phyloP scores from a whole-genome alignment of 805 yeast genomes.

The Barnettozyma salicaria region DNA sequence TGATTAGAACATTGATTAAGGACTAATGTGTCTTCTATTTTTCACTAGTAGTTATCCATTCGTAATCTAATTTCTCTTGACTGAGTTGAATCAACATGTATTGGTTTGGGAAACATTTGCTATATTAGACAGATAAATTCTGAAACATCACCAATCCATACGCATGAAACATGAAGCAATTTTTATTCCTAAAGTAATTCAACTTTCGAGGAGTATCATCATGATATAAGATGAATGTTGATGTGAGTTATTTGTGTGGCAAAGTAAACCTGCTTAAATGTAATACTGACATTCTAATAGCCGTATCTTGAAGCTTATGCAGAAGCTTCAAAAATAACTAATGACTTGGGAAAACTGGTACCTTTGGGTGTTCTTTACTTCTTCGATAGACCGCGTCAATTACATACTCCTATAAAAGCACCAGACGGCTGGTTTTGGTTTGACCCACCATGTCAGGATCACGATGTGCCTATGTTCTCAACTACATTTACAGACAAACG shows the following conservation, averaged over 20 bases:
- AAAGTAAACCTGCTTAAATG: not conserved
- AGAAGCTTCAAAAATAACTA: constrained; percentile 11
- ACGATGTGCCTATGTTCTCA: constrained; percentile 6
- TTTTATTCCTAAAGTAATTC: too few species aligned
- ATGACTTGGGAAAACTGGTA: constrained; percentile 24
- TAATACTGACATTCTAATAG: constrained; percentile 3
- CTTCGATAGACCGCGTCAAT: constrained; percentile 36
- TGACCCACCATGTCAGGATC: constrained; percentile 36
- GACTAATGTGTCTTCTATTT: not conserved
- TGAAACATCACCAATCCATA: too few species aligned
- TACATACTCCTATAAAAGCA: constrained; percentile 32
- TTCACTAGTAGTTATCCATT: too few species aligned
- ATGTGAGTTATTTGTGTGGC: too few species aligned
- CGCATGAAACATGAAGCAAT: too few species aligned
- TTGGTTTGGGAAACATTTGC: too few species aligned
- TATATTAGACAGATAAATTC: too few species aligned
- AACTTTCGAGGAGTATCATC: too few species aligned
- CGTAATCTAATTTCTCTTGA: too few species aligned
- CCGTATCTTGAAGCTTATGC: constrained; percentile 1
- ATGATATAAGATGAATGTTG: too few species aligned
- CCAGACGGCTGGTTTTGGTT: constrained; percentile 53
- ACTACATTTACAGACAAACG: constrained; percentile 7
- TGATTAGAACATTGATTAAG: too few species aligned
- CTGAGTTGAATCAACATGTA: too few species aligned
- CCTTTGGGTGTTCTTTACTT: constrained; percentile 48